Evolutionary conservation across 148 eudicot genomes (phyloP), one percentile per base, ranked within the genome.

Genomic region (Bassia scoparia): DNA sequence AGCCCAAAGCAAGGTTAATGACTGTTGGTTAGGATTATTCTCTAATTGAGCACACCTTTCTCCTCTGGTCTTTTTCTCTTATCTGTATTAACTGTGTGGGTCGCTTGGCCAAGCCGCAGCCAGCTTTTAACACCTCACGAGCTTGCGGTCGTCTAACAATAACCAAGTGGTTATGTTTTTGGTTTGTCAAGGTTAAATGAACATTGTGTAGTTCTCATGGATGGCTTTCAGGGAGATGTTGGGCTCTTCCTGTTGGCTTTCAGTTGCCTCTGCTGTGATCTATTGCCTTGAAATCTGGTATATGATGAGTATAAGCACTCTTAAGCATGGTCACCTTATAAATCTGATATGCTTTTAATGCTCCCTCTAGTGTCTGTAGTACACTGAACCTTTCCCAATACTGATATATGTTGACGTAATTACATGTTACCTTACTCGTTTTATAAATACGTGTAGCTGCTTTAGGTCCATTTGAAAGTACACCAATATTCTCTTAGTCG

Each of bases 261-360:
- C 93, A 2, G 65, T 89, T 59, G 90, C 92, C 15, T 89, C 94
- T 1, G 97, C 91, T 53, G 81, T 89, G 37, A 89, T 91, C 94
- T 77, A 87, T 30, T 89, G 90, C 75, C 81, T 91, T 2, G 97
- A 91, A 76, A 58, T 87, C 7, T 91, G 97, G 97, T 89, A 91
- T 67, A 68, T 89, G 72, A 87, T 85, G 94, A 84, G 89, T 35
- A 67, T 87, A 29, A 81, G 75, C 68, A 71, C 89, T 46, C 88
- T 91, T 55, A n/a, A n/a, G 78, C 90, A n/a, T 15, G 97, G 94
- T 43, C 79, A 84, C 72, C 90, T 91, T 73, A 60, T 74, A 3
- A 74, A 89, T 78, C n/a, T n/a, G n/a, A n/a, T n/a, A n/a, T n/a
- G n/a, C n/a, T n/a, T n/a, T n/a, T n/a, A n/a, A n/a, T n/a, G n/a